Conservation (phyloP, 495 filamentous ascomycete genomes). For the Tetracladium marchalianum region DNA sequence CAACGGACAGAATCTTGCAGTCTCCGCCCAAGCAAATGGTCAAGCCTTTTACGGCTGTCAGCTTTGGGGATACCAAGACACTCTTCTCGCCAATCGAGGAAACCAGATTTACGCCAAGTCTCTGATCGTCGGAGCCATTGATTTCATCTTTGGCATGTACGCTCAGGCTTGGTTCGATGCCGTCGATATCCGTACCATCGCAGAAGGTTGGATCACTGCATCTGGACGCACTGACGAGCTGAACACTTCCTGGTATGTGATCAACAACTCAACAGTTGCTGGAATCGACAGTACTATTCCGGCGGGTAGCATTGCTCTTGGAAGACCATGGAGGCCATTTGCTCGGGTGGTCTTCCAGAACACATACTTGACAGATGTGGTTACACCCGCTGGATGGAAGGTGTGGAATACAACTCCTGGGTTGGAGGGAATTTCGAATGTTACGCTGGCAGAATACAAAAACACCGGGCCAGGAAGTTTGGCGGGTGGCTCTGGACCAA, state of each 20-base stretch:
- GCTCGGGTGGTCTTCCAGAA: conserved; percentile 19
- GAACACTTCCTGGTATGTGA: conserved; percentile 22
- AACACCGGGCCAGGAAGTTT: conserved; percentile 17
- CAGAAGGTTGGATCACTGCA: conserved; percentile 21
- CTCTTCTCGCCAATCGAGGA: conserved; percentile 28
- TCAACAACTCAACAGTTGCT: conserved; percentile 19
- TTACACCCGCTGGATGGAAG: conserved; percentile 18
- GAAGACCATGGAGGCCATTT: conserved; percentile 18
- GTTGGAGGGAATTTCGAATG: neutral
- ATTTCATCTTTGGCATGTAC: conserved; percentile 23
- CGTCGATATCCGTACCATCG: conserved; percentile 18
- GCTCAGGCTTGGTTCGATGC: conserved; percentile 18
- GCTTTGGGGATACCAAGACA: conserved; percentile 41
- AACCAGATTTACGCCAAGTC: conserved; percentile 34
- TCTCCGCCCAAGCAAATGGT: conserved; percentile 5
- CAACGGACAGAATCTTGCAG: conserved; percentile 13
- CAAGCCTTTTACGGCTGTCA: conserved; percentile 30
- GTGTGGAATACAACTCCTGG: conserved; percentile 13
- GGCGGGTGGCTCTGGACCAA: conserved; percentile 1
- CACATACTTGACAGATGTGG: conserved; percentile 15
- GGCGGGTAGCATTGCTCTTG: conserved; percentile 13
- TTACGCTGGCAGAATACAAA: conserved; percentile 19
- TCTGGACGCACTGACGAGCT: conserved; percentile 19
- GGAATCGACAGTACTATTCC: conserved; percentile 9
- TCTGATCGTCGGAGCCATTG: conserved; percentile 24